phyloP scores from a whole-genome alignment of 2,329 filamentous ascomycete species.

The Xylaria sp. region DNA sequence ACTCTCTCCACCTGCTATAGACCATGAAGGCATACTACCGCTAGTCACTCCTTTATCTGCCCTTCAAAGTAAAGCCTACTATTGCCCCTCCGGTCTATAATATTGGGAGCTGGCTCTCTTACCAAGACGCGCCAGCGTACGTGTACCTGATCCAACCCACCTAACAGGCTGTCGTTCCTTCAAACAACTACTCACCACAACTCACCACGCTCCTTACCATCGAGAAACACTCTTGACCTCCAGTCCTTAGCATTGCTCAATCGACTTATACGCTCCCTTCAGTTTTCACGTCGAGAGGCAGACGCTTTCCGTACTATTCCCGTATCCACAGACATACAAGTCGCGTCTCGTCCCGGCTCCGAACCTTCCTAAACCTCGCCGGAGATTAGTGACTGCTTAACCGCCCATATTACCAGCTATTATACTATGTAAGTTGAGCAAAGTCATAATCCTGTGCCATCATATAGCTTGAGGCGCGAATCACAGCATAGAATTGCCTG shows the following conservation, averaged over 20 bases:
- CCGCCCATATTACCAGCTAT: conserved; percentile 51
- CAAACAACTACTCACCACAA: conserved; percentile 46
- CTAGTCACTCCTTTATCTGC: conserved; percentile 64
- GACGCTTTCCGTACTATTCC: conserved; percentile 52
- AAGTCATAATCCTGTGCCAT: conserved; percentile 51
- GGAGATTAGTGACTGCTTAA: conserved; percentile 48
- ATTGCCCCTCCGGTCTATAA: conserved; percentile 58
- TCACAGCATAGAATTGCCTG: conserved; percentile 45
- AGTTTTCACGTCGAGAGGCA: conserved; percentile 54
- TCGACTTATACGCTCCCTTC: conserved; percentile 50
- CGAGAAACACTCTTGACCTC: conserved; percentile 34
- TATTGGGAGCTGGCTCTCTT: conserved; percentile 68
- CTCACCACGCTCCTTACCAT: conserved; percentile 57
- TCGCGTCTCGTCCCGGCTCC: conserved; percentile 52
- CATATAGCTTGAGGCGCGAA: conserved; percentile 50
- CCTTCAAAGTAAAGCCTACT: conserved; percentile 52
- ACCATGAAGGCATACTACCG: conserved; percentile 49
- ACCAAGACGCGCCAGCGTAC: conserved; percentile 55
- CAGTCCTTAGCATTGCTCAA: conserved; percentile 36
- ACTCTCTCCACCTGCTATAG: conserved; percentile 55
- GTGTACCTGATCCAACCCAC: conserved; percentile 50
- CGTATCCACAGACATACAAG: conserved; percentile 36
- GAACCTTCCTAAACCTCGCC: conserved; percentile 43
- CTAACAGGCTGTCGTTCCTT: conserved; percentile 57
- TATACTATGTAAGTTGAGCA: conserved; percentile 55